phyloP scores from a whole-genome alignment of 345 rosid species.

The Noccaea bulbosa region DNA sequence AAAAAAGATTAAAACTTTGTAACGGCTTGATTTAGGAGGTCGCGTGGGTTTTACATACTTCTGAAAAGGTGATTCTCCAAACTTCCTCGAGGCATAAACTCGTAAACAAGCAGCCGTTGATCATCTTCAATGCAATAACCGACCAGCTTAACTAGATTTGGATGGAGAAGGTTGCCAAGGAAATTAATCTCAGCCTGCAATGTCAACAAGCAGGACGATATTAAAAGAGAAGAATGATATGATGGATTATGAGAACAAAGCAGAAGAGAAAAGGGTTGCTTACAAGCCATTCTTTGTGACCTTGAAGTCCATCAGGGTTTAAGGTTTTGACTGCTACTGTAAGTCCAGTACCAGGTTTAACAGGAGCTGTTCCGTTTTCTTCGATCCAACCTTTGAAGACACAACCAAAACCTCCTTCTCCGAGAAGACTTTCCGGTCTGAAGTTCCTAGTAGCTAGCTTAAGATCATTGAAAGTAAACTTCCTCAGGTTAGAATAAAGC shows the following conservation, averaged over 20 bases:
- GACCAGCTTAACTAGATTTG: slow-evolving; percentile 60
- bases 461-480: slow-evolving; percentile 87
- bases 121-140: slow-evolving; percentile 69
- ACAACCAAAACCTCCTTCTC: slow-evolving; percentile 99
- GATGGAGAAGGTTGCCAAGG: slow-evolving; percentile 68
- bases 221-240: neutral
- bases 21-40: slow-evolving; percentile 5
- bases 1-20: neutral
- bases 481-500: slow-evolving; percentile 74
- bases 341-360: slow-evolving; percentile 95
- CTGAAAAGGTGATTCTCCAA: slow-evolving; percentile 72
- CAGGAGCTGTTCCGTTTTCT: slow-evolving; percentile 98
- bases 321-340: slow-evolving; percentile 97
- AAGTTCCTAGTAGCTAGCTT: slow-evolving; percentile 93
- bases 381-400: slow-evolving; percentile 98
- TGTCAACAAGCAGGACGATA: slow-evolving; percentile 30
- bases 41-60: slow-evolving; percentile 44
- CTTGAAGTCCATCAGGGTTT: slow-evolving; percentile 98
- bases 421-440: slow-evolving; percentile 95
- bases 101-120: slow-evolving; percentile 67
- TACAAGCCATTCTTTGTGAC: slow-evolving; percentile 99
- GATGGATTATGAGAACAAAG: neutral
- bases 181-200: slow-evolving; percentile 77
- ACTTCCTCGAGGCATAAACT: slow-evolving; percentile 75
- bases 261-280: slow-evolving; percentile 21